Evolutionary conservation across 768 basidiomycete species (phyloP), one percentile per base, ranked within the genome.

Genomic region (Fomitopsis pulvina): DNA sequence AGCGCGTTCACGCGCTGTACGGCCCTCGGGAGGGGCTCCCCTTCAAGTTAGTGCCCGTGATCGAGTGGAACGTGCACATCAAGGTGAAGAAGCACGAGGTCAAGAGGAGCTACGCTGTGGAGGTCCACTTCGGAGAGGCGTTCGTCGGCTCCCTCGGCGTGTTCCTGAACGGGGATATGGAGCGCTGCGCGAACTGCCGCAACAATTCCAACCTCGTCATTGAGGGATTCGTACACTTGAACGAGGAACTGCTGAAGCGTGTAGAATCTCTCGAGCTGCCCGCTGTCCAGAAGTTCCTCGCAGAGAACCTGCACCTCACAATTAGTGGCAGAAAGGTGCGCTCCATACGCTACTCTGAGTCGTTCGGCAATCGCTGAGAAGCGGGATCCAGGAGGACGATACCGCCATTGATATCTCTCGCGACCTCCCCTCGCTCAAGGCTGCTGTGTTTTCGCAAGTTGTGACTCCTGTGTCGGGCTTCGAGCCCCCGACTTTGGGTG

Each of bases 61-160:
- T 52, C 49, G 74, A 77, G 22, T 78, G 76, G 76, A 63, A 69
- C 0, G 72, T 63, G 5, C 69, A 72, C 30, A 63, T 77, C 39
- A 60, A 62, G 18, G 59, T 68, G 57, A 68, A 72, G 60, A 71
- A 75, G 53, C 71, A 65, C 57, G 75, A 71, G 51, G 53, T 76
- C 28, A 69, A 68, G 2, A 47, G 61, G 4, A 72, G 71, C 60
- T 78, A 74, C 57, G 60, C 63, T 16, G 64, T 79, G 22, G 57
- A 72, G 18, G 52, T 80, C 45, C 78, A 78, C 71, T 60, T 80
- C 5, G 77, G 74, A 67, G 6, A 50, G 52, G 58, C 63, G 47
- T 71, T 69, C 52, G 71, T 76, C 32, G 78, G 75, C n/a, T 61
- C 69, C 1, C 69, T 73, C 58, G 59, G 66, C 49, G 70, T 67